Conservation (phyloP, 495 filamentous ascomycete genomes). For the Aspergillus baeticus region DNA sequence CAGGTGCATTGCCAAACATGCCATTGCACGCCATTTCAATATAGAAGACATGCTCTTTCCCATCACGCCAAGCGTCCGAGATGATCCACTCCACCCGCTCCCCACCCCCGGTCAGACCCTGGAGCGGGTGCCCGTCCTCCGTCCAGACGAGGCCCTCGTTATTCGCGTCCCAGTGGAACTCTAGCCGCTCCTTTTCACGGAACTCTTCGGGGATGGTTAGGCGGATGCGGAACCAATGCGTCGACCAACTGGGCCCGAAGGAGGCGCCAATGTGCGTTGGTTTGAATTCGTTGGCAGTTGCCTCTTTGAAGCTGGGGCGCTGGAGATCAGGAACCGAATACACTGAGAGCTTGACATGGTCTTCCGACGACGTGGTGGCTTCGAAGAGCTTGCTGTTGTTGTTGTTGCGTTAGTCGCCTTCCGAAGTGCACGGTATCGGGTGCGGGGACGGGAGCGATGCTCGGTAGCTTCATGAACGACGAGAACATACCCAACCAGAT, state of each 20-base stretch:
- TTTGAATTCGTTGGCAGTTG: conserved; percentile 74
- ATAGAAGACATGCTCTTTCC: conserved; percentile 83
- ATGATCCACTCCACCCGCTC: conserved; percentile 90
- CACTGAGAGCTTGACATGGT: conserved; percentile 81
- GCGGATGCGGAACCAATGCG: conserved; percentile 92
- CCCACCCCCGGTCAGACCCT: conserved; percentile 89
- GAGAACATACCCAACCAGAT: conserved; percentile 61
- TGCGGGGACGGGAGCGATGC: not conserved
- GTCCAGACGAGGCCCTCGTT: conserved; percentile 92
- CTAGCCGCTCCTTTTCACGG: conserved; percentile 69
- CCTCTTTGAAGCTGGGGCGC: conserved; percentile 88
- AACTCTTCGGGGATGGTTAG: conserved; percentile 75
- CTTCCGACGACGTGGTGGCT: conserved; percentile 64
- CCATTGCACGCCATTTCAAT: conserved; percentile 98
- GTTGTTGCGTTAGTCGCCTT: not conserved
- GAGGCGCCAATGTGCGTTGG: conserved; percentile 70
- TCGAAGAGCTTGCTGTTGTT: conserved; percentile 68
- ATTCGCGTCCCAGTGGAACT: conserved; percentile 93
- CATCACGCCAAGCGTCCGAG: conserved; percentile 75
- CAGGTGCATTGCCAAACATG: conserved; percentile 93
- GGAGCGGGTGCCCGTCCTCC: conserved; percentile 81
- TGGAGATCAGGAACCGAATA: conserved; percentile 78
- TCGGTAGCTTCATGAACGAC: not conserved
- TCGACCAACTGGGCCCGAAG: conserved; percentile 96
- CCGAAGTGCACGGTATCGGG: not conserved